Base-by-base conservation (phyloP, 768 basidiomycete species). In the Phanerodontia chrysosporium region DNA sequence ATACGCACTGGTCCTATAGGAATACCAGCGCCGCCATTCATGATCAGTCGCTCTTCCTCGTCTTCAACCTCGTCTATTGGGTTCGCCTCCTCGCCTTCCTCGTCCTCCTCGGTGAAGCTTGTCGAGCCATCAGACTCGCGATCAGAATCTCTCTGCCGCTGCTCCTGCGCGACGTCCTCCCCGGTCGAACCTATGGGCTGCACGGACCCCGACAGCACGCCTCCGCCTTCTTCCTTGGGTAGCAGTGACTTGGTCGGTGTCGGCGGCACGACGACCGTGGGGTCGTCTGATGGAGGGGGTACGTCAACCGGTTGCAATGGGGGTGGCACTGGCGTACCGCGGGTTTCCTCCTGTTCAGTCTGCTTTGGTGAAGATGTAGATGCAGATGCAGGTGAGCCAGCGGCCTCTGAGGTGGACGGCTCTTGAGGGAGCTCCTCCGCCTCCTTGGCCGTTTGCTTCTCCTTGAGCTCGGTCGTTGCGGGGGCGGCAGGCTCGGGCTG, bases 1-100 rank as follows among this genome's bases (percentile, higher is more conserved):
- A n/a, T 16, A 81, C 90, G 71, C 72, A 96, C 95, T 49, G 91
- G 87, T 35, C 95, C 95, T 44, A 94, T 82, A 22, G 96, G 96
- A 58, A 98, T 98, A 35, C 97, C 97, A 58, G 92, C 89, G 12
- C 97, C 96, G 44, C 95, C 95, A 57, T 87, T 89, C 74, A 86
- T 79, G 62, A 97, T 95, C 56, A 98, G 78, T 63, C 86, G 79
- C 64, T 94, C 91, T 70, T 97, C 95, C 58, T 97, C 94, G 60
- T 96, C 94, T 67, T 96, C 91, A 58, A 81, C 80, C 46, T 83
- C 83, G 54, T 83, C 83, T 24, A 82, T 73, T 12, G 71, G 73
- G 30, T 76, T 74, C 36, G 71, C 71, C 25, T 83, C 83, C 53
- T 90, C 83, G 49, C 79, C 73, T 29, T 89, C 83, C 56, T 84